Base-by-base conservation (phyloP, 2,329 filamentous ascomycete species). In the Calonectria fujianensis region DNA sequence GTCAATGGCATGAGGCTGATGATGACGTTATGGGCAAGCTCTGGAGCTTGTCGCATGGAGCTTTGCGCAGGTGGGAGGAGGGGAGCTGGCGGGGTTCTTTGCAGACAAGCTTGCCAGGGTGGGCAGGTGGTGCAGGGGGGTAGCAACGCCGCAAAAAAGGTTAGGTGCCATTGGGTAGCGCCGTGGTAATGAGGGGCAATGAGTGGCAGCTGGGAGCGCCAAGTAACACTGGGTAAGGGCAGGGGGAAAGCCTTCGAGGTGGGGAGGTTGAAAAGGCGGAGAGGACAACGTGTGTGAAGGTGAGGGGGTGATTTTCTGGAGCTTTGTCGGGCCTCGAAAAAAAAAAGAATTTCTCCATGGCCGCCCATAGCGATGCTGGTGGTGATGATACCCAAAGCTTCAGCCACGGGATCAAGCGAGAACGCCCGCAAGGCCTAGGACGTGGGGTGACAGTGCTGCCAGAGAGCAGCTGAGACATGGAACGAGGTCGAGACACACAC, bases 11-110 rank as follows among this genome's bases (percentile, higher is more conserved):
- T 48, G 32, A 57, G 64, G 69, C 65, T 61, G 73, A 31, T n/a
- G 64, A 74, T 80, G 78, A 79, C 74, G 78, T 74, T 80, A 71
- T 74, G 75, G 67, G 24, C 59, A 18, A 72, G 76, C 70, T 74
- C 51, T 75, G 69, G 57, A 76, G 69, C 75, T 74, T 45, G n/a
- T 18, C 48, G 54, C 54, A 48, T 59, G 71, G 59, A 69, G 68
- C 70, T 77, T 70, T 59, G 35, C 20, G 39, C 39, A 65, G 41
- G 29, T 50, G 59, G 37, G 7, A 52, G 54, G 54, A 64, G 59
- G 52, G 54, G 59, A 72, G 68, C 54, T 69, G 76, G 59, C 76
- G 74, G 75, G 76, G 76, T 74, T 71, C 74, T 31, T 39, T 74
- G 75, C 69, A 76, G 71, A 39, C 69, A 54, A 51, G 73, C 66